A percentile compares a stretch with the other conserved stretches of the same genome.
phyloP scores from a whole-genome alignment of 257 asterid species.

The Rhazya stricta region DNA sequence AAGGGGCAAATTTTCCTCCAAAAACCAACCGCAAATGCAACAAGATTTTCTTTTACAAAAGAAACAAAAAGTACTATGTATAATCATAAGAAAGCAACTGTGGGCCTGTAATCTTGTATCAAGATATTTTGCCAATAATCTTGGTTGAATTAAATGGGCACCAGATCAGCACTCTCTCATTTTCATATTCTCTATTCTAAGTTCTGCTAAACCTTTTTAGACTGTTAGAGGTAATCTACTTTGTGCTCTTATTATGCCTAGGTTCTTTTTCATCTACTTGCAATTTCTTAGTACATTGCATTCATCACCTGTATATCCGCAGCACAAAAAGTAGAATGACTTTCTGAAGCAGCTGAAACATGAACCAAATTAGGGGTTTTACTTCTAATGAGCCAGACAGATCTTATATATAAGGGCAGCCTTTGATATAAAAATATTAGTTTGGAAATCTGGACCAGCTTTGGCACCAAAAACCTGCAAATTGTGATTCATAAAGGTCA shows the following conservation, averaged over 20 bases:
- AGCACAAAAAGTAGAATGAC: neutral
- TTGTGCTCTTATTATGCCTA: too few species aligned
- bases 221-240: too few species aligned
- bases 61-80: slow-evolving; percentile 1
- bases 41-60: neutral
- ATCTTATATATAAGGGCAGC: neutral
- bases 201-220: neutral
- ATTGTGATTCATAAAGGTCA: neutral
- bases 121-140: slow-evolving; percentile 21
- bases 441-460: neutral
- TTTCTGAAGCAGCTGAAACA: neutral
- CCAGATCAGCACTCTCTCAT: neutral
- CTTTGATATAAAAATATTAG: neutral
- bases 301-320: neutral
- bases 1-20: neutral
- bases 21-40: neutral
- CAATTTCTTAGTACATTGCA: neutral
- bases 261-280: neutral
- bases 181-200: neutral
- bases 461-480: neutral
- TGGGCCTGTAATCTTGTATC: slow-evolving; percentile 12
- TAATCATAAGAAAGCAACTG: neutral
- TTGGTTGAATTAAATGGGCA: slow-evolving; percentile 4
- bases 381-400: neutral
- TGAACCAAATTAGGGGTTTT: neutral